Evolutionary conservation across 768 basidiomycete genomes (phyloP), one percentile per base, ranked within the genome.

Genomic region (Amanita polypyramis): DNA sequence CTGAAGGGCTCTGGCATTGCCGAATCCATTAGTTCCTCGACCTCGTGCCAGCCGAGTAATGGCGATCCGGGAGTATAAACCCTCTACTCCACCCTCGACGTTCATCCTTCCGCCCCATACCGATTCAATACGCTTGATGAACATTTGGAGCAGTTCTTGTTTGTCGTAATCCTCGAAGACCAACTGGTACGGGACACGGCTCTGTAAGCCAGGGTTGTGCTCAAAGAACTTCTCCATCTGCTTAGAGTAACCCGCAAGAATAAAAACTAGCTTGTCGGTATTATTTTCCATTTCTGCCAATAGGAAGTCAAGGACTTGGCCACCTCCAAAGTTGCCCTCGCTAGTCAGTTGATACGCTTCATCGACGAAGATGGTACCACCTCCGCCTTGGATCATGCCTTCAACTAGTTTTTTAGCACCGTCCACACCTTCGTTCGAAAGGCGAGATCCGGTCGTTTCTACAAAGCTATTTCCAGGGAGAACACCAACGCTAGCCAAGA

Each of bases 201-300:
- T 83, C 6, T 63, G 61, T 10, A 85, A 59, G 1, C 83, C 83
- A 2, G 83, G 82, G 54, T 85, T 85, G 51, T 83, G 82, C 51
- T 84, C 82, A 51, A 85, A 85, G 63, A 85, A 85, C 37, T 70
- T 76, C 53, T 85, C 83, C 84, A 85, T 85, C 59, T 85, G 68
- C 46, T 74, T 79, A 58, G 65, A 73, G 58, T 85, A 85, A 3
- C 83, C 83, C 0, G 84, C 83, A 2, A 85, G 65, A 46, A 85
- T 75, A 62, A 85, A 85, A 9, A 82, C 77, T 5, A 84, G 53
- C 5, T 65, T 75, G 4, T 80, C 84, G 3, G 78, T 67, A 29
- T 73, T 69, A 56, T 85, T 84, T 55, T 85, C 82, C 79, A 85
- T 85, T 58, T 85, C 82, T 0, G 83, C 80, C 1, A 85, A 69